phyloP scores from a whole-genome alignment of 495 filamentous ascomycete species.

The Rostrohypoxylon terebratum region DNA sequence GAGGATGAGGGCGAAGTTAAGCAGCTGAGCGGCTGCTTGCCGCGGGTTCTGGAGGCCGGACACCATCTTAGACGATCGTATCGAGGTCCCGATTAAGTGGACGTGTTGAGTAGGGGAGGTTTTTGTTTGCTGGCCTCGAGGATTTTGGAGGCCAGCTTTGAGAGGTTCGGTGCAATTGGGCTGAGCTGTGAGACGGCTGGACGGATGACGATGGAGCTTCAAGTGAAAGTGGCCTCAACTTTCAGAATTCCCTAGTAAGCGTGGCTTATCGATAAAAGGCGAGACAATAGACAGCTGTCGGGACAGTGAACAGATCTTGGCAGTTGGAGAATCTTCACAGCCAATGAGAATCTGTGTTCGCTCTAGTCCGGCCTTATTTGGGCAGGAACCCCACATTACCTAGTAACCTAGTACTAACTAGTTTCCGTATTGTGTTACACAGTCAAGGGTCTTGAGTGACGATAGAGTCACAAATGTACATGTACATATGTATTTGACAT shows the following conservation, averaged over 20 bases:
- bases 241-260: background rate
- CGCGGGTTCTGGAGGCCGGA: conserved; percentile 80
- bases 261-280: conserved; percentile 35
- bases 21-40: conserved; percentile 85
- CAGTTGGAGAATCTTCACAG: background rate
- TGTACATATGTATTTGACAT: too few species aligned
- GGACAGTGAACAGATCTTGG: background rate
- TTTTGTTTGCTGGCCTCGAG: conserved; percentile 41
- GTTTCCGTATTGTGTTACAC: background rate
- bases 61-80: conserved; percentile 66
- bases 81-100: background rate
- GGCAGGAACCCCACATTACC: conserved; percentile 27
- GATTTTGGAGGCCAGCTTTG: conserved; percentile 44
- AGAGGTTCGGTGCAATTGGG: conserved; percentile 11
- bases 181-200: background rate
- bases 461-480: too few species aligned
- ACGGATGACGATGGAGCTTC: conserved; percentile 13
- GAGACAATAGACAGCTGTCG: background rate
- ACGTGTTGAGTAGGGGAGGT: background rate
- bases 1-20: conserved; percentile 95
- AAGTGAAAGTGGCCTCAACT: conserved; percentile 43
- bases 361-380: conserved; percentile 32
- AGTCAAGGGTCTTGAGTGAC: background rate
- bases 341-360: conserved; percentile 16
- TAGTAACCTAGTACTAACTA: too few species aligned